Conservation (phyloP, 164 flowering plant species). For the Chloranthus sessilifolius region DNA sequence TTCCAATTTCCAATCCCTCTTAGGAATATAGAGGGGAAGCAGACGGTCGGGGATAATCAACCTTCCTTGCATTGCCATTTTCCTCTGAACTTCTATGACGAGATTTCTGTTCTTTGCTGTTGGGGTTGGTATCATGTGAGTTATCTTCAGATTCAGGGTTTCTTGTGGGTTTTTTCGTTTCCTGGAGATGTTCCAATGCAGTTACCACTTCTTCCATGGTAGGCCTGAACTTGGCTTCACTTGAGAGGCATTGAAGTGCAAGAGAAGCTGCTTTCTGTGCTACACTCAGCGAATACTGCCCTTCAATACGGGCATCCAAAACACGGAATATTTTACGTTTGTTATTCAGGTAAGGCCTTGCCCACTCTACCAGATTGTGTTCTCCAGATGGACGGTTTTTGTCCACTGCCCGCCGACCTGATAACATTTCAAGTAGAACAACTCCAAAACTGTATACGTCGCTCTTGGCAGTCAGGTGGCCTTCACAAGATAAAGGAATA, state of each 20-base stretch:
- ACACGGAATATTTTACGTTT: slow-evolving; percentile 53
- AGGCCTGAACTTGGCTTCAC: slow-evolving; percentile 62
- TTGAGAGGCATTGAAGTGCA: slow-evolving; percentile 60
- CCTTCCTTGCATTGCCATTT: slow-evolving; percentile 14
- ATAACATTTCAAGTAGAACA: slow-evolving; percentile 69
- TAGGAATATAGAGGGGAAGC: slow-evolving; percentile 24
- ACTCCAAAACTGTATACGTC: slow-evolving; percentile 90
- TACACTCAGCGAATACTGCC: slow-evolving; percentile 42
- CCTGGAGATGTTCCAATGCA: slow-evolving; percentile 56
- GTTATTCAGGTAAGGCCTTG: slow-evolving; percentile 56
- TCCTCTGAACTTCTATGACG: slow-evolving; percentile 18
- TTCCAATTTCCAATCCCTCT: neutral
- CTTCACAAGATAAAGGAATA: no score
- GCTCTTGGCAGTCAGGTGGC: slow-evolving; percentile 70
- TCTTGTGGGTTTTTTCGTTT: slow-evolving; percentile 15
- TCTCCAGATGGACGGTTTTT: slow-evolving; percentile 69
- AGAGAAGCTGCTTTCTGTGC: slow-evolving; percentile 46
- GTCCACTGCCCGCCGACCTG: slow-evolving; percentile 66
- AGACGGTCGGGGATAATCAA: slow-evolving; percentile 42
- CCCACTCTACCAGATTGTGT: slow-evolving; percentile 77
- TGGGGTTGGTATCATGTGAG: slow-evolving; percentile 6
- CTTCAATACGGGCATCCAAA: slow-evolving; percentile 60
- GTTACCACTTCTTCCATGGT: slow-evolving; percentile 54
- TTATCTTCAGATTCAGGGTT: slow-evolving; percentile 8
- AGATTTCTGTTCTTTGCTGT: slow-evolving; percentile 16